Evolutionary conservation across 108 stramenopile genomes (phyloP).

Genomic region (Stephanodiscus triporus): DNA sequence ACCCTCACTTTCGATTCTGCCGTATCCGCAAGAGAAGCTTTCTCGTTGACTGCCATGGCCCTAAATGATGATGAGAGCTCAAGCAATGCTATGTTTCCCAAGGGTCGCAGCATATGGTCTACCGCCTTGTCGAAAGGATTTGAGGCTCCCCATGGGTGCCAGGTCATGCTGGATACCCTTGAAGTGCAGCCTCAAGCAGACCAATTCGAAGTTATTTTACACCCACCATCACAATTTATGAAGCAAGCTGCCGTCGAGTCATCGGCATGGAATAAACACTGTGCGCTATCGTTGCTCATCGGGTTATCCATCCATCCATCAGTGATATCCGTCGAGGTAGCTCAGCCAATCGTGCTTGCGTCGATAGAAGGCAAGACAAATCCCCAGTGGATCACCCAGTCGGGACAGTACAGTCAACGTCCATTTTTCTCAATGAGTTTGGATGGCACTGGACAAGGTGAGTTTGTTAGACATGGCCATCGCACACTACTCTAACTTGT

Average conservation of each 20-base stretch:
- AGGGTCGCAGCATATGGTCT: slow-evolving; percentile 28
- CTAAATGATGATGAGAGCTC: neutral
- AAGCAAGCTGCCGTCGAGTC: slow-evolving; percentile 14
- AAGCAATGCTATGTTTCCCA: neutral
- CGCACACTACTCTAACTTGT: neutral
- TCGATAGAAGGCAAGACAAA: slow-evolving; percentile 37
- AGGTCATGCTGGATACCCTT: slow-evolving; percentile 34
- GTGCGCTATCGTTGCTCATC: slow-evolving; percentile 41
- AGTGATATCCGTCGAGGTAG: slow-evolving; percentile 37
- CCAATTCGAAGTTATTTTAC: slow-evolving; percentile 37
- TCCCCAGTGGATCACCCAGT: slow-evolving; percentile 51
- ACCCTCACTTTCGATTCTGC: neutral
- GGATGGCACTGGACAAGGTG: slow-evolving; percentile 51
- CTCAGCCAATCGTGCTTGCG: slow-evolving; percentile 19
- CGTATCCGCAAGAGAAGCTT: slow-evolving; percentile 29
- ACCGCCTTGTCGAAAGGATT: slow-evolving; percentile 32
- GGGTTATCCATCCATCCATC: slow-evolving; percentile 37
- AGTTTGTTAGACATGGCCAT: neutral
- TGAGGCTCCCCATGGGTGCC: slow-evolving; percentile 32
- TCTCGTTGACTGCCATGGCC: slow-evolving; percentile 34
- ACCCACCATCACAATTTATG: slow-evolving; percentile 18
- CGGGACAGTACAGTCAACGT: slow-evolving; percentile 19
- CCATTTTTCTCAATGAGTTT: slow-evolving; percentile 52
- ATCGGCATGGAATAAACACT: slow-evolving; percentile 40
- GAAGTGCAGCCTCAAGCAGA: slow-evolving; percentile 6